A percentile compares a stretch with the other conserved stretches of the same genome.
These are phyloP conservation scores for Butyriboletus appendiculatus DNA, from an alignment of 1,284 basidiomycete genomes.

Conservation along the genomic window DNA sequence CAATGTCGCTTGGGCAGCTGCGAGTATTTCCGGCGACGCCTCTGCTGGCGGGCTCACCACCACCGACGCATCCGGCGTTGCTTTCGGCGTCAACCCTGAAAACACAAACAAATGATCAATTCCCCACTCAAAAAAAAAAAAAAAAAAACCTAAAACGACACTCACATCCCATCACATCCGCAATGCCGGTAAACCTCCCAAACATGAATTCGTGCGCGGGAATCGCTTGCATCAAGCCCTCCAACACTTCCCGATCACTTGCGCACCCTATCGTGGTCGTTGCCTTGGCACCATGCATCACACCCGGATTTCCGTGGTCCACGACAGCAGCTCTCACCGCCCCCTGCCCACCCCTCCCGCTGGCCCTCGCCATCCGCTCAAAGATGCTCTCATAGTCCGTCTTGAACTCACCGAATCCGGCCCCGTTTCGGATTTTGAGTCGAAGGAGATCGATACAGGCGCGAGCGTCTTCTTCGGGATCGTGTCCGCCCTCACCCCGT, in stretches of 20 bases:
- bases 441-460: slow-evolving; percentile 82
- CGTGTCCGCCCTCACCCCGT: slow-evolving; percentile 77
- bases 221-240: slow-evolving; percentile 61
- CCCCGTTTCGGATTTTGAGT: slow-evolving; percentile 77
- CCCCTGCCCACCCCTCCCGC: slow-evolving; percentile 44
- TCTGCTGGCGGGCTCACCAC: slow-evolving; percentile 30
- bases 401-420: slow-evolving; percentile 84
- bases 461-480: slow-evolving; percentile 89
- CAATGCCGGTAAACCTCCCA: slow-evolving; percentile 77
- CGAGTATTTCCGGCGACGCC: slow-evolving; percentile 39
- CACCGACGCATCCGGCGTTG: slow-evolving; percentile 39
- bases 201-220: slow-evolving; percentile 78
- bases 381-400: slow-evolving; percentile 86
- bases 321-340: slow-evolving; percentile 67
- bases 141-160: slow-evolving; percentile 11
- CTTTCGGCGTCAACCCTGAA: slow-evolving; percentile 61
- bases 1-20: slow-evolving; percentile 46
- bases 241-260: slow-evolving; percentile 73
- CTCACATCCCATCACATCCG: slow-evolving; percentile 78
- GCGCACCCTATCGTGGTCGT: slow-evolving; percentile 72
- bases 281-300: slow-evolving; percentile 83
- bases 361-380: slow-evolving; percentile 69
- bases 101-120: not conserved
- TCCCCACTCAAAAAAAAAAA: too few species aligned
- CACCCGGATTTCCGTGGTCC: slow-evolving; percentile 80